phyloP scores from a whole-genome alignment of 2,329 filamentous ascomycete genomes.

The Pestalotiopsis sp. region DNA sequence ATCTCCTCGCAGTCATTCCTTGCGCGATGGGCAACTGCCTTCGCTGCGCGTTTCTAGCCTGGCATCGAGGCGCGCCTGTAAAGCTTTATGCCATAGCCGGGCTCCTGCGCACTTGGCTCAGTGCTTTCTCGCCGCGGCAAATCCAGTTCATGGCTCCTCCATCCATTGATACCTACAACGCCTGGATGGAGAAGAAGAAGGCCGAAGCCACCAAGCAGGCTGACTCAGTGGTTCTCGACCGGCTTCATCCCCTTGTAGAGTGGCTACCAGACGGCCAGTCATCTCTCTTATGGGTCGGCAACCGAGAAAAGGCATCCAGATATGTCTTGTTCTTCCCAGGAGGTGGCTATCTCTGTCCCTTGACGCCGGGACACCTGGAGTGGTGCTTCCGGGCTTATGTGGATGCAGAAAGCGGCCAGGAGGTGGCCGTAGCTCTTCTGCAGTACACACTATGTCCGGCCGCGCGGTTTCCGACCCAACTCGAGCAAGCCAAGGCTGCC shows the following conservation, averaged over 20 bases:
- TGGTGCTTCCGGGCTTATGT: conserved; percentile 18
- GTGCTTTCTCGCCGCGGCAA: conserved; percentile 14
- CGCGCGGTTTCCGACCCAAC: conserved; percentile 33
- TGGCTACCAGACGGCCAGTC: conserved; percentile 12
- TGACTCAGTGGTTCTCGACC: conserved; percentile 12
- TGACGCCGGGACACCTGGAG: conserved; percentile 16
- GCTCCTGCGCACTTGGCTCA: conserved; percentile 15
- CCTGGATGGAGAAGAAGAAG: conserved; percentile 1
- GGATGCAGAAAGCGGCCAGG: conserved; percentile 13
- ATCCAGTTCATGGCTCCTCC: conserved; percentile 14
- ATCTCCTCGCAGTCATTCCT: conserved; percentile 18
- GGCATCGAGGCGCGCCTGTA: conserved; percentile 20
- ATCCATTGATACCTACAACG: conserved; percentile 9
- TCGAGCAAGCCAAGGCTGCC: conserved; percentile 34
- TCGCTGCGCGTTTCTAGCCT: conserved; percentile 20
- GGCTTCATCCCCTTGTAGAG: conserved; percentile 15
- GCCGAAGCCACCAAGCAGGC: neutral
- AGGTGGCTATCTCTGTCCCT: conserved; percentile 15
- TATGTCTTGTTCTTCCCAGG: conserved; percentile 18
- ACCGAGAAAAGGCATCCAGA: conserved; percentile 12
- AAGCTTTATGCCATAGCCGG: conserved; percentile 18
- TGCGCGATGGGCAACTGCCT: conserved; percentile 26
- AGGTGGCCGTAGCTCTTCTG: conserved; percentile 36
- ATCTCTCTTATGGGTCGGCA: conserved; percentile 17
- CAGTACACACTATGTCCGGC: conserved; percentile 37